Evolutionary conservation across 2,329 filamentous ascomycete genomes (phyloP).

Genomic region (Elsinoe ampelina): DNA sequence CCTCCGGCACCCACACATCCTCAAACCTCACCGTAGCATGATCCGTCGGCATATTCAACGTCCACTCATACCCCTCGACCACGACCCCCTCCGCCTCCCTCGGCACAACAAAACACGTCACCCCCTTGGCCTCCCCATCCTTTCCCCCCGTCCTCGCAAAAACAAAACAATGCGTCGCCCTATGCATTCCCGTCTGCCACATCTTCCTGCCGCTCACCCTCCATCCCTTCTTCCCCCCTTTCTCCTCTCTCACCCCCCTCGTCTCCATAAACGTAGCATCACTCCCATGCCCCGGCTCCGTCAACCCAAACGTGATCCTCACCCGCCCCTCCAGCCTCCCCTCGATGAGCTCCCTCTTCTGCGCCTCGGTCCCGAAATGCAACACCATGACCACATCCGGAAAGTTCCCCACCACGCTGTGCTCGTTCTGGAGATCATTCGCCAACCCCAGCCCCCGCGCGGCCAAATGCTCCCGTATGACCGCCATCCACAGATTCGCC

Average conservation of each 20-base stretch:
- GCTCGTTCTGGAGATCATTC: slow-evolving; percentile 57
- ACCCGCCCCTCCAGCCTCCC: slow-evolving; percentile 46
- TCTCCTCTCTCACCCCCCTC: slow-evolving; percentile 36
- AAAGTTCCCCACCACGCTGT: slow-evolving; percentile 54
- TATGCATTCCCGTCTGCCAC: slow-evolving; percentile 57
- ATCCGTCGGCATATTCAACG: slow-evolving; percentile 58
- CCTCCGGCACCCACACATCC: slow-evolving; percentile 48
- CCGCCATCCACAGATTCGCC: slow-evolving; percentile 55
- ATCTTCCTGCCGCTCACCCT: slow-evolving; percentile 51
- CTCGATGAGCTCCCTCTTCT: slow-evolving; percentile 46
- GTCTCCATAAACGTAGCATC: slow-evolving; percentile 57
- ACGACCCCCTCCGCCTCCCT: slow-evolving; percentile 43
- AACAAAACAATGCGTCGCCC: slow-evolving; percentile 52
- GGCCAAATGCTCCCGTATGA: slow-evolving; percentile 51
- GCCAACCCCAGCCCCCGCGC: slow-evolving; percentile 51
- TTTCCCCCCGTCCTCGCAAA: slow-evolving; percentile 51
- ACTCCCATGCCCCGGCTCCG: slow-evolving; percentile 52
- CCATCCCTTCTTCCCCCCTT: slow-evolving; percentile 40
- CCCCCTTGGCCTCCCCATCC: slow-evolving; percentile 45
- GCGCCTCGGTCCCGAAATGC: slow-evolving; percentile 48
- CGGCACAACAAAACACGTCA: slow-evolving; percentile 54
- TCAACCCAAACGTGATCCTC: slow-evolving; percentile 52
- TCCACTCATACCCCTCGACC: slow-evolving; percentile 53
- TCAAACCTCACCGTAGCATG: slow-evolving; percentile 51
- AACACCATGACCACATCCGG: slow-evolving; percentile 54